Base-by-base conservation (phyloP, 78 protist genomes). In the Corallochytrium limacisporum region DNA sequence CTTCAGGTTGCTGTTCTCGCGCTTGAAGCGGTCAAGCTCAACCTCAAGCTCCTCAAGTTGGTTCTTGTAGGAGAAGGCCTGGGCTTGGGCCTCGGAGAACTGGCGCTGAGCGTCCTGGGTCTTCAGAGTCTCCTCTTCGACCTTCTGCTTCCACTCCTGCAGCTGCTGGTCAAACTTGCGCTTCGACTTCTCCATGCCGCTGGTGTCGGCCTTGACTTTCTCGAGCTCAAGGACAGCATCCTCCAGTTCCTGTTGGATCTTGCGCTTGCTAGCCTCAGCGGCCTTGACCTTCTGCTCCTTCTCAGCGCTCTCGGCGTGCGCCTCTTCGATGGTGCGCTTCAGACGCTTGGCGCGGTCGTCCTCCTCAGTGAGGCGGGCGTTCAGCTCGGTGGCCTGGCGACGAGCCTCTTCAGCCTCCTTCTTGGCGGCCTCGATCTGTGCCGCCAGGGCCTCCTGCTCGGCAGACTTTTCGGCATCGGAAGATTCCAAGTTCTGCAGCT, bases 361-460 rank as follows among this genome's bases (percentile, higher is more conserved):
- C 18, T 77, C 70, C 49, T 79, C 72, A 36, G 73, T 77, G 42
- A 79, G 55, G 33, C 56, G 62, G 76, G 49, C 62, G 49, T 65
- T 46, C 12, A 68, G n/a, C n/a, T n/a, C n/a, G n/a, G n/a, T n/a
- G n/a, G n/a, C n/a, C n/a, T n/a, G n/a, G n/a, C n/a, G n/a, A n/a
- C n/a, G n/a, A n/a, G 36, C 16, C 55, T 51, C 55, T 5, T 66
- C 72, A 15, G 43, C 18, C 36, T 1, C 57, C 5, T 18, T 35
- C 57, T 66, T 61, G 22, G 31, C 6, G 15, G 22, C 48, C 43
- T 54, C 48, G 44, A 46, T 12, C 29, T 50, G 20, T 24, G 63
- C 22, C 12, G 26, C 42, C 1, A 72, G 56, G 0, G 47, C 37
- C 28, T 60, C 61, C 61, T 72, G 57, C 51, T 62, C 63, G 47